A percentile compares a stretch with the other conserved stretches of the same genome.
phyloP scores from a whole-genome alignment of 306 rosid genomes.

The Dryas alaskensis region DNA sequence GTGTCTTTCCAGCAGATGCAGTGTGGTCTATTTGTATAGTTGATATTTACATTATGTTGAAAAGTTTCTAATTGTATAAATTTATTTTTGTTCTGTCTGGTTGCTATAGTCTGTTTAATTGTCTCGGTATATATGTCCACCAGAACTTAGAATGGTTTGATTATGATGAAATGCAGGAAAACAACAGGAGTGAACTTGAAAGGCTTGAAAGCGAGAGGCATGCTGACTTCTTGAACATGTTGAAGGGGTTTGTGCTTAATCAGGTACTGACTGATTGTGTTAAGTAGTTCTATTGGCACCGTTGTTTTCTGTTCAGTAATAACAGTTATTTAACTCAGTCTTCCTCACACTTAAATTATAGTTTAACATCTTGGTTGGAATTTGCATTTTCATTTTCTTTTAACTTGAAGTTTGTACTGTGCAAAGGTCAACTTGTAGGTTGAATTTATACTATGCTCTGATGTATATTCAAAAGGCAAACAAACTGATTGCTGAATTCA shows the following conservation, averaged over 20 bases:
- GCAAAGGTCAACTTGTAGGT: background rate
- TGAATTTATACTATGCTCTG: background rate
- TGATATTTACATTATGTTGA: background rate
- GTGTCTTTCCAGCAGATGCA: background rate
- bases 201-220: constrained; percentile 80
- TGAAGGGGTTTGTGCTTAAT: constrained; percentile 82
- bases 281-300: background rate
- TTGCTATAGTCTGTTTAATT: background rate
- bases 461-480: background rate
- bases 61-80: background rate
- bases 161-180: constrained; percentile 60
- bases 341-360: background rate
- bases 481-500: background rate
- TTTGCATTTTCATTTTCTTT: background rate
- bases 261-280: constrained; percentile 53
- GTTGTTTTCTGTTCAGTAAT: background rate
- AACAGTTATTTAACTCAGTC: background rate
- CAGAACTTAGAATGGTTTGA: constrained; percentile 1
- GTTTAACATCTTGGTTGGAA: background rate
- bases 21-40: background rate
- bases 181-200: constrained; percentile 86
- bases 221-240: constrained; percentile 76
- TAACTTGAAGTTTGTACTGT: too few species aligned
- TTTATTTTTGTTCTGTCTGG: background rate
- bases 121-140: background rate